Evolutionary conservation across 208 protist genomes (phyloP).

Genomic region (Hexamita inflata): DNA sequence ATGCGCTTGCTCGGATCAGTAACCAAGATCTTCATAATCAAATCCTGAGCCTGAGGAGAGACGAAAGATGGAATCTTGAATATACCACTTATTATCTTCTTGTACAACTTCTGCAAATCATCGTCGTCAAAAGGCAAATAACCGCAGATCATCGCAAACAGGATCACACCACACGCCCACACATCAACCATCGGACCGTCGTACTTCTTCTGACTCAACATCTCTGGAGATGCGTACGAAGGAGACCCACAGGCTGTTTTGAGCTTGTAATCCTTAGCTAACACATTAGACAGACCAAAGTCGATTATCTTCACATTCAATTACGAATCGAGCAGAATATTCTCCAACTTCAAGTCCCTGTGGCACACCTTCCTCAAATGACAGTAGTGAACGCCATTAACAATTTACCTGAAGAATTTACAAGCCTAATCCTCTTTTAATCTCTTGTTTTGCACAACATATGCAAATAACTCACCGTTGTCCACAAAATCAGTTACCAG

Average conservation of each 20-base stretch:
- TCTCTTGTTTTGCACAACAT: constrained; percentile 51
- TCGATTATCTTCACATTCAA: constrained; percentile 65
- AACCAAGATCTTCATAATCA: constrained; percentile 54
- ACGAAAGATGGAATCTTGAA: constrained; percentile 45
- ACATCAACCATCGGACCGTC: constrained; percentile 71
- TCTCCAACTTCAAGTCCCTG: constrained; percentile 75
- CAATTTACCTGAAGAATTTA: constrained; percentile 54
- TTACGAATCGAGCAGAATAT: constrained; percentile 60
- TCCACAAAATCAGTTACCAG: constrained; percentile 57
- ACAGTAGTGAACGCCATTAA: constrained; percentile 56
- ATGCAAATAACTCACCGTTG: constrained; percentile 60
- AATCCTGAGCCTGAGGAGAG: constrained; percentile 41
- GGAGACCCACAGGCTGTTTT: constrained; percentile 71
- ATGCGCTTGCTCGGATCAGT: constrained; percentile 56
- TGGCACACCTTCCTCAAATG: constrained; percentile 61
- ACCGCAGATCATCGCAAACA: constrained; percentile 70
- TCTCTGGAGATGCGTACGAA: constrained; percentile 76
- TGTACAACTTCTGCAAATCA: constrained; percentile 62
- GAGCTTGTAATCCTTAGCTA: constrained; percentile 60
- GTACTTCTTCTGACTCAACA: constrained; percentile 68
- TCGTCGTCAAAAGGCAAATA: constrained; percentile 74
- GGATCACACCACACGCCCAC: constrained; percentile 75
- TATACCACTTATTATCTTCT: constrained; percentile 66
- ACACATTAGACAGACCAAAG: constrained; percentile 75
- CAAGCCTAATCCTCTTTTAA: constrained; percentile 54